Conservation (phyloP, 2,329 filamentous ascomycete species). For the Ophiostoma triangulosporum region DNA sequence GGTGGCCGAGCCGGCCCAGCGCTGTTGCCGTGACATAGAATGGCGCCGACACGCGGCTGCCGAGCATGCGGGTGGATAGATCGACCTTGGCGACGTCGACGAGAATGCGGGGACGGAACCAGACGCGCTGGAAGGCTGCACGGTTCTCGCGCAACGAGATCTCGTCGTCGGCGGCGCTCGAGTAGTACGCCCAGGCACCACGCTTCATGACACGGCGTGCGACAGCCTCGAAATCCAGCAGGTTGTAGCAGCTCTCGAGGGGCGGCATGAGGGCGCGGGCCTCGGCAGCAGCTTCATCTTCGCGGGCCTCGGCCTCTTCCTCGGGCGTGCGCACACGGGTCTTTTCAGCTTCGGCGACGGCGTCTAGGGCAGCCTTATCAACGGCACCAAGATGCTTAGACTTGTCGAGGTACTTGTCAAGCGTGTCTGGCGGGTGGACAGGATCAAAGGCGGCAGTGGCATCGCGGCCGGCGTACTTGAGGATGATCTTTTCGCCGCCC, state of each 20-base stretch:
- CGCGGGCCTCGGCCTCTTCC: slow-evolving; percentile 50
- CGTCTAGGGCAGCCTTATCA: slow-evolving; percentile 58
- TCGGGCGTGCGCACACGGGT: slow-evolving; percentile 20
- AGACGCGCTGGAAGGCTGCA: slow-evolving; percentile 86
- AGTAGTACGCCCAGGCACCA: slow-evolving; percentile 96
- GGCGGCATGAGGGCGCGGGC: slow-evolving; percentile 63
- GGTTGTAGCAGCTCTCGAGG: slow-evolving; percentile 79
- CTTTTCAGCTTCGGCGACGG: slow-evolving; percentile 48
- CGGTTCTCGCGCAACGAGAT: slow-evolving; percentile 95
- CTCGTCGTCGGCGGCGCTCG: slow-evolving; percentile 79
- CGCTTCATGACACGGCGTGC: slow-evolving; percentile 88
- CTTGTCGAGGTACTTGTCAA: slow-evolving; percentile 69
- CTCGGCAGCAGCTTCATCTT: slow-evolving; percentile 49
- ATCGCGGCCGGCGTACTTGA: slow-evolving; percentile 94
- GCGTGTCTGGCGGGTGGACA: slow-evolving; percentile 75
- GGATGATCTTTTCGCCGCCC: slow-evolving; percentile 80
- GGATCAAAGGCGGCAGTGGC: slow-evolving; percentile 86
- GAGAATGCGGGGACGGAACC: slow-evolving; percentile 85
- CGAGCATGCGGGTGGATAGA: slow-evolving; percentile 85
- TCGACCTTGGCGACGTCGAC: slow-evolving; percentile 83
- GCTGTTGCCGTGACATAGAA: slow-evolving; percentile 97
- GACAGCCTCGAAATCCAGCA: slow-evolving; percentile 92
- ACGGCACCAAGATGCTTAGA: slow-evolving; percentile 83
- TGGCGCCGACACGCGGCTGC: slow-evolving; percentile 67
- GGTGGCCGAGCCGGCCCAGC: slow-evolving; percentile 84